Evolutionary conservation across 2,329 filamentous ascomycete species (phyloP).

Genomic region (Aspergillus brasiliensis): DNA sequence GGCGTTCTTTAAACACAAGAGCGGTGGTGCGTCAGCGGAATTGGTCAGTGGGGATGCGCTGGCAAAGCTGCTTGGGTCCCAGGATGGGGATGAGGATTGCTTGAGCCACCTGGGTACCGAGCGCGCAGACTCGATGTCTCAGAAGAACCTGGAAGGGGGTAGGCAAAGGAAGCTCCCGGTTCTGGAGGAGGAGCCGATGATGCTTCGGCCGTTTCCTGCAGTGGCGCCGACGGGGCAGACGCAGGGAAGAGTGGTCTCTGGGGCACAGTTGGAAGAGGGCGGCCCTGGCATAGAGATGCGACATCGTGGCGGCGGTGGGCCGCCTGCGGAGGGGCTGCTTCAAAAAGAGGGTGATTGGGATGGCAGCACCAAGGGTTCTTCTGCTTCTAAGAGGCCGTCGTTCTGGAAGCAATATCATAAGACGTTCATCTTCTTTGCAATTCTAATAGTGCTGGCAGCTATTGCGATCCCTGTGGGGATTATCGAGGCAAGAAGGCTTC

Average conservation of each 20-base stretch:
- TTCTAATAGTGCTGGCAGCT: slow-evolving; percentile 59
- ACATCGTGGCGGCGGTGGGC: slow-evolving; percentile 40
- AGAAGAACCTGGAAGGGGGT: slow-evolving; percentile 25
- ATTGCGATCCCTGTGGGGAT: slow-evolving; percentile 70
- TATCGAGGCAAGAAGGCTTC: slow-evolving; percentile 65
- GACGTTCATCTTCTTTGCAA: slow-evolving; percentile 58
- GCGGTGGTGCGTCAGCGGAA: slow-evolving; percentile 45
- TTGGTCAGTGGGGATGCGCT: slow-evolving; percentile 59
- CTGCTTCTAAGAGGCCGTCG: slow-evolving; percentile 14
- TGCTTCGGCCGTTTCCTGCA: slow-evolving; percentile 22
- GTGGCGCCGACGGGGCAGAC: slow-evolving; percentile 46
- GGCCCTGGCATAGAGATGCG: slow-evolving; percentile 51
- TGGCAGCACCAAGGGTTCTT: slow-evolving; percentile 32
- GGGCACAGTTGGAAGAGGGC: slow-evolving; percentile 70
- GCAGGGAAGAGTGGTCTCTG: slow-evolving; percentile 68
- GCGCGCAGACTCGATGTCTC: slow-evolving; percentile 15
- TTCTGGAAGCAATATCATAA: slow-evolving; percentile 47
- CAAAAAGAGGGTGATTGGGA: slow-evolving; percentile 48
- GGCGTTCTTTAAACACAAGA: slow-evolving; percentile 39
- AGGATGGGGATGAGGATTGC: slow-evolving; percentile 59
- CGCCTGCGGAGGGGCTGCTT: slow-evolving; percentile 50
- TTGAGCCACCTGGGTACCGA: slow-evolving; percentile 46
- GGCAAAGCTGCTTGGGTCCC: slow-evolving; percentile 66
- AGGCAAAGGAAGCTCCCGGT: slow-evolving; percentile 30
- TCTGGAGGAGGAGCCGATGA: slow-evolving; percentile 24